Percentiles rank a stretch among this genome's conserved stretches.
phyloP scores from a whole-genome alignment of 2,329 filamentous ascomycete species.

The Ophiostoma angusticollis region DNA sequence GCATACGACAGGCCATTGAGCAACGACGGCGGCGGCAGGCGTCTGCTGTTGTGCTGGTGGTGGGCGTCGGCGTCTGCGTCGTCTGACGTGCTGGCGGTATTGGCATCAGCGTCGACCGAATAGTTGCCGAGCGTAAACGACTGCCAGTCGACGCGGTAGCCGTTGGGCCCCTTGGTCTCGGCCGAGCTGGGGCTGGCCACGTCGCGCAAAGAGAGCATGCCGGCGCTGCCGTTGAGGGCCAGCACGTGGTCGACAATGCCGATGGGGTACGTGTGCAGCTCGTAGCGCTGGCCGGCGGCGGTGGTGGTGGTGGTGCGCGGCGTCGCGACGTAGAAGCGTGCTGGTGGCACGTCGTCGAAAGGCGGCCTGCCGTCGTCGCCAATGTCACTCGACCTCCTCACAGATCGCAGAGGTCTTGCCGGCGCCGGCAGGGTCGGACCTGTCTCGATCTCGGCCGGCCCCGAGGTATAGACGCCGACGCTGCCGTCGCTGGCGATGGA shows the following conservation, averaged over 20 bases:
- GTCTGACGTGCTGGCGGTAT: slow-evolving; percentile 5
- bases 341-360: too few species aligned
- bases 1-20: slow-evolving; percentile 12
- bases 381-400: too few species aligned
- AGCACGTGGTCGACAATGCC: slow-evolving; percentile 25
- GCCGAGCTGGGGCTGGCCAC: slow-evolving; percentile 20
- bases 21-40: neutral
- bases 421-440: neutral
- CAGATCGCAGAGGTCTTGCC: neutral
- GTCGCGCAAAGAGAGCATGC: slow-evolving; percentile 21
- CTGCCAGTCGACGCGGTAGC: slow-evolving; percentile 21
- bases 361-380: slow-evolving; percentile 1
- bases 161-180: slow-evolving; percentile 14
- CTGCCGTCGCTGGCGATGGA: slow-evolving; percentile 17
- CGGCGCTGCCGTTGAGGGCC: slow-evolving; percentile 22
- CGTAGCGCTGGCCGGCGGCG: slow-evolving; percentile 13
- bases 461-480: slow-evolving; percentile 19
- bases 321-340: slow-evolving; percentile 19
- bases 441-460: neutral
- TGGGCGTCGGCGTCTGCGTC: slow-evolving; percentile 11
- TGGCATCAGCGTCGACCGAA: slow-evolving; percentile 6
- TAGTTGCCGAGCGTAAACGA: slow-evolving; percentile 21
- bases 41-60: neutral
- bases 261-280: slow-evolving; percentile 26
- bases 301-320: slow-evolving; percentile 6